Evolutionary conservation across 2,329 filamentous ascomycete genomes (phyloP), one percentile per base, ranked within the genome.

Genomic region (Thermothelomyces thermophilus): DNA sequence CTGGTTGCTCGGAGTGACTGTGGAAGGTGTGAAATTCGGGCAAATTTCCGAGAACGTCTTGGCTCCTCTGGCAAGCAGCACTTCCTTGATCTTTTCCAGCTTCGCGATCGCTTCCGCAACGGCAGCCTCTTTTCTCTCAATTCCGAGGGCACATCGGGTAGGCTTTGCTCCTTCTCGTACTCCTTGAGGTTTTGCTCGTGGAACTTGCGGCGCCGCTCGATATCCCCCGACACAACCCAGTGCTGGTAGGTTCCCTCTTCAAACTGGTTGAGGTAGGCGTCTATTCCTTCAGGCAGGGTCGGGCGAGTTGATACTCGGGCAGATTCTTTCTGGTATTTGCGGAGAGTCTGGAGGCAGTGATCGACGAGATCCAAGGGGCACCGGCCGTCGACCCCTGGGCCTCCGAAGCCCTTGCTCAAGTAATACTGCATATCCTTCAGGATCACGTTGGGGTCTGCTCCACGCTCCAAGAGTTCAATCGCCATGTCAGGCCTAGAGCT

Each of bases 1-100:
- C 54, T 5, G 10, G 9, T 51, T 20, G 49, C 22, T 41, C 11
- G 28, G 3, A 3, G 3, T 10, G 3, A 42, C 16, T 26, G 40
- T 1, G 8, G 41, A 13, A 52, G 28, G 36, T 14, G 40, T 20
- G 24, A 13, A 83, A 81, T 79, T 68, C 0, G 84, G 84, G 63
- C 85, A 66, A 6, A 88, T 66, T 41, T 90, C 77, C 11, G 66
- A 61, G 61, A 87, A 90, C 0, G 76, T 76, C 65, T 88, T 89
- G 2, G 77, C 87, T 0, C 77, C 81, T 50, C 73, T 79, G 3
- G 67, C 64, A 2, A 83, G 36, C 17, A 91, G 66, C 2, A 64
- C 58, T 2, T 68, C 60, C 58, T 86, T 78, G 1, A 88, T 65
- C 17, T 68, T 61, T 56, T 82, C 70, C 33, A 84, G 76, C 1